Percentiles rank a stretch among this genome's conserved stretches.
Evolutionary conservation across 163 green algal genomes (phyloP).

Genomic region (Scenedesmus sp.): DNA sequence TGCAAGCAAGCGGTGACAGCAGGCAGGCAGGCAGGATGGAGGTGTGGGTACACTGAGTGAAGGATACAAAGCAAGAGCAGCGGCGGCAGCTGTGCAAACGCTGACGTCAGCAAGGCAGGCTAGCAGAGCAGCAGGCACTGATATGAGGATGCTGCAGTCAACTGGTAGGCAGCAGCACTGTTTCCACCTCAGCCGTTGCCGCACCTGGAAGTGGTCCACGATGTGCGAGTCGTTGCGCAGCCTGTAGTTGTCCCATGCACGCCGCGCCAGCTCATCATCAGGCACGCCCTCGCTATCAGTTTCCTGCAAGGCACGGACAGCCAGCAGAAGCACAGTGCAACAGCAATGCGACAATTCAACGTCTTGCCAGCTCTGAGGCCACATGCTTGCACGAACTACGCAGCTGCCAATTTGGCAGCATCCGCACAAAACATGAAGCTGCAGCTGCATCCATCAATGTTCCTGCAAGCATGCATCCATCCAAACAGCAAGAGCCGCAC

Average conservation of each 20-base stretch:
- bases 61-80: no score
- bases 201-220: slow-evolving; percentile 93
- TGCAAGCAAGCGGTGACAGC: slow-evolving; percentile 53
- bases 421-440: background rate
- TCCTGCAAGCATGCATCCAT: background rate
- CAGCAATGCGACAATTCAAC: background rate
- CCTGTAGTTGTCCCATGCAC: slow-evolving; percentile 89
- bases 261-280: slow-evolving; percentile 87
- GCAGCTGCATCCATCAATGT: background rate
- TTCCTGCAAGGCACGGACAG: slow-evolving; percentile 59
- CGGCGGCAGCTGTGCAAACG: no score
- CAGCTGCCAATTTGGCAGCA: background rate
- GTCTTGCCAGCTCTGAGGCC: background rate
- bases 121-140: background rate
- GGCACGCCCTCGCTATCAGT: slow-evolving; percentile 79
- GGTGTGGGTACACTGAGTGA: no score
- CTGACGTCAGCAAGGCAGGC: background rate
- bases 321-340: background rate
- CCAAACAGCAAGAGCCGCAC: background rate
- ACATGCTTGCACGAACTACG: background rate
- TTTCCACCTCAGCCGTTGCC: background rate
- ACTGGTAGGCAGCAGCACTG: background rate
- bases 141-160: background rate
- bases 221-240: slow-evolving; percentile 93
- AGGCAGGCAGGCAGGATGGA: background rate